Evolutionary conservation across 2,329 filamentous ascomycete species (phyloP).

Genomic region (Fonsecaea pugnacius): DNA sequence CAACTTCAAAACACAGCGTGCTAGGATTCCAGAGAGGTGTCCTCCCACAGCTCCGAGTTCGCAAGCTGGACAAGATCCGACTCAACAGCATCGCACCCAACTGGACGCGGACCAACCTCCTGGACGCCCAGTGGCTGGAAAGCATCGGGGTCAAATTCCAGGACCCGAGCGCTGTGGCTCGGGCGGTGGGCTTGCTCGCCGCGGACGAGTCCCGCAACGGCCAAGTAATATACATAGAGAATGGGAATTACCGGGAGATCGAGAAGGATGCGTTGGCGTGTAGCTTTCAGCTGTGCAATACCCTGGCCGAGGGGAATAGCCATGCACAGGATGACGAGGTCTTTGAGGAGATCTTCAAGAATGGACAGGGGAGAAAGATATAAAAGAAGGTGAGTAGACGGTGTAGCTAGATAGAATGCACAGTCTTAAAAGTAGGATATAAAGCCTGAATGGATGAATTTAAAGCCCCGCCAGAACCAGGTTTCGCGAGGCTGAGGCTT

Average conservation of each 20-base stretch:
- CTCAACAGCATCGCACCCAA: neutral
- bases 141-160: neutral
- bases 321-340: neutral
- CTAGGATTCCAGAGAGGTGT: neutral
- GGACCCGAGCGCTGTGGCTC: neutral
- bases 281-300: neutral
- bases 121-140: neutral
- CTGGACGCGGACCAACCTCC: neutral
- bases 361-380: neutral
- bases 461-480: neutral
- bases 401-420: neutral
- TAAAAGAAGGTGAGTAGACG: neutral
- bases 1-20: neutral
- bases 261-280: neutral
- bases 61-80: neutral
- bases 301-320: neutral
- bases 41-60: neutral
- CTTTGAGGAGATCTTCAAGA: neutral
- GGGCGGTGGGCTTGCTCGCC: neutral
- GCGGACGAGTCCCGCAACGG: neutral
- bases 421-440: neutral
- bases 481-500: neutral
- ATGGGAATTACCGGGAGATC: neutral
- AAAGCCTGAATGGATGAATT: neutral
- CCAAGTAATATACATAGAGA: neutral